Base-by-base conservation (phyloP, 352 stramenopile genomes). In the Blastocystis sp. region DNA sequence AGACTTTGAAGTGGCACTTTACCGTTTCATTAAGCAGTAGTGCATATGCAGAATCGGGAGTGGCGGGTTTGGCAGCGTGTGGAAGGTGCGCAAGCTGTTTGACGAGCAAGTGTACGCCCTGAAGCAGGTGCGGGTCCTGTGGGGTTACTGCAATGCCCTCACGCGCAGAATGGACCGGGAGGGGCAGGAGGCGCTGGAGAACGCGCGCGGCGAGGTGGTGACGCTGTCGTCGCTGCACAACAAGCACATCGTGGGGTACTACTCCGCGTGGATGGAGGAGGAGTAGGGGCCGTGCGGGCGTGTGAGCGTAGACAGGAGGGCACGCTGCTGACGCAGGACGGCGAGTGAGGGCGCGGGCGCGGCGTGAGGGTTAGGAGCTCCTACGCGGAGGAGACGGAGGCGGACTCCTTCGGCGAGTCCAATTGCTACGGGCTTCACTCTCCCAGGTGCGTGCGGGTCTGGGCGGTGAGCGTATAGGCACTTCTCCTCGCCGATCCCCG, bases 191-290 rank as follows among this genome's bases (percentile, higher is more conserved):
- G 23, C 59, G 23, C 56, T 81, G 9, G 52, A 81, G 71, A 59
- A 52, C 40, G 71, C 71, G 9, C 71, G 71, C 23, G 71, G 71
- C 2, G 71, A 81, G 45, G 71, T 81, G 11, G n/a, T 81, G 7
- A 81, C 52, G 23, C 21, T 81, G 28, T 81, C 71, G 7, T 64
- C 71, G 21, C 59, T 81, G 11, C 71, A 61, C 34, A 23, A 81
- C 59, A 81, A 81, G 38, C 71, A 81, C 56, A 81, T 81, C 41
- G 71, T 81, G 9, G 71, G 71, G 4, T 81, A 81, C 41, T 64
- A 81, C 21, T 45, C 71, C 2, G 71, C 71, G n/a, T 81, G 71
- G 71, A 67, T 66, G 9, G 71, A 81, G 45, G 19, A 81, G 21
- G 71, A 81, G 71, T 65, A 38, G n/a, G 45, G 48, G 5, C 14